A percentile compares a stretch with the other conserved stretches of the same genome.
Conservation (phyloP, 192 early-diverging fungal genomes). For the Podila clonocystis region DNA sequence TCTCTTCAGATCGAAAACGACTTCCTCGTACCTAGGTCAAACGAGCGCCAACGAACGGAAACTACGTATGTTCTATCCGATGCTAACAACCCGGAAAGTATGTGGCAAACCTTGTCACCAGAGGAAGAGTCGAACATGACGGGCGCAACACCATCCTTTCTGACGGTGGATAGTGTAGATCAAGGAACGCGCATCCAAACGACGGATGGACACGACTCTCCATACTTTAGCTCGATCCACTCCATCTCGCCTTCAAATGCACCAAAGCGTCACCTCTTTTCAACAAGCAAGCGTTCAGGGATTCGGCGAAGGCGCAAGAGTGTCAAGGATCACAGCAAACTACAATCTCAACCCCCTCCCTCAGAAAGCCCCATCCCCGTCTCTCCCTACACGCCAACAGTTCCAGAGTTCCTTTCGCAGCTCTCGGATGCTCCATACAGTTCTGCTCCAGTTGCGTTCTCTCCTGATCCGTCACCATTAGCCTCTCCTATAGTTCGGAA, state of each 20-base stretch:
- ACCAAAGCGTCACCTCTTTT: constrained; percentile 35
- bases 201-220: constrained; percentile 17
- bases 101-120: constrained; percentile 34
- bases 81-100: constrained; percentile 7
- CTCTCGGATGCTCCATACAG: neutral
- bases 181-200: neutral
- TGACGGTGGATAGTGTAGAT: neutral
- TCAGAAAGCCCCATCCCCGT: constrained; percentile 23
- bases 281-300: constrained; percentile 32
- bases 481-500: constrained; percentile 16
- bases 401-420: constrained; percentile 14
- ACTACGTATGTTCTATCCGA: constrained; percentile 7
- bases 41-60: constrained; percentile 15
- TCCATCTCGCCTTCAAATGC: constrained; percentile 17
- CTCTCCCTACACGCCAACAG: constrained; percentile 26
- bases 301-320: constrained; percentile 35
- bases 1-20: constrained; percentile 10
- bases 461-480: constrained; percentile 27
- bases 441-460: constrained; percentile 13
- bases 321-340: constrained; percentile 18
- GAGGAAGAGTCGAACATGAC: constrained; percentile 1
- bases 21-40: constrained; percentile 13
- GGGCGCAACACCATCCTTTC: constrained; percentile 3
- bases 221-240: constrained; percentile 10
- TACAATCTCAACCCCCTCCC: neutral